Percentiles rank a stretch among this genome's conserved stretches.
phyloP scores from a whole-genome alignment of 2,329 filamentous ascomycete genomes.

The Stemphylium beticola region DNA sequence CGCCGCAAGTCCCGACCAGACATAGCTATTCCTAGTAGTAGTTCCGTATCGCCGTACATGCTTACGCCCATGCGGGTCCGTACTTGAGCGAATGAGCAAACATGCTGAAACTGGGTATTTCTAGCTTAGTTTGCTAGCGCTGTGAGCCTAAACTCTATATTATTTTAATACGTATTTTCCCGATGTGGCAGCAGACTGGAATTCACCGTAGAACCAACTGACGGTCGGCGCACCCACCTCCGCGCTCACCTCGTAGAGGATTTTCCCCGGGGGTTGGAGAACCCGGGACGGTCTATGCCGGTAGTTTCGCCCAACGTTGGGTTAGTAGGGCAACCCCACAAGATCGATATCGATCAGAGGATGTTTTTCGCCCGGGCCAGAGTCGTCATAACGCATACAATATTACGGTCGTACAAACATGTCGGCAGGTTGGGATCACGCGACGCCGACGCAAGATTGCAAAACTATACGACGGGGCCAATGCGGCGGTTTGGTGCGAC shows the following conservation, averaged over 20 bases:
- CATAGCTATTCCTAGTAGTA: neutral
- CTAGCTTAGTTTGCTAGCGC: too few species aligned
- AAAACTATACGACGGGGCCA: conserved; percentile 17
- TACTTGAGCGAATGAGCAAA: too few species aligned
- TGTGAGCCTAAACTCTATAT: too few species aligned
- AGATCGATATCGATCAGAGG: conserved; percentile 9
- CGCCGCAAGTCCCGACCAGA: conserved; percentile 14
- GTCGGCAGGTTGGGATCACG: conserved; percentile 16
- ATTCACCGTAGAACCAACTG: conserved; percentile 2
- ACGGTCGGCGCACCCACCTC: conserved; percentile 7
- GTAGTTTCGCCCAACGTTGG: conserved; percentile 17
- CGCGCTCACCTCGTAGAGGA: conserved; percentile 11
- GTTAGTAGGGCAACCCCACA: conserved; percentile 5
- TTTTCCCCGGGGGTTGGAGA: conserved; percentile 14
- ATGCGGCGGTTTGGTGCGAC: conserved; percentile 9
- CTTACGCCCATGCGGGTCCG: too few species aligned
- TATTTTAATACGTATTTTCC: too few species aligned
- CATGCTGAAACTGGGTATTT: too few species aligned
- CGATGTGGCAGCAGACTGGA: too few species aligned
- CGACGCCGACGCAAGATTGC: conserved; percentile 13
- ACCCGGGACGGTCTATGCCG: conserved; percentile 9
- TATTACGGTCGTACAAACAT: conserved; percentile 10
- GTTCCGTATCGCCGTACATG: too few species aligned
- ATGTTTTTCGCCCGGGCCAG: conserved; percentile 1
- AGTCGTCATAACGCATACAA: conserved; percentile 13